phyloP scores from a whole-genome alignment of 176 grass and related monocot species.

The Chrysopogon serrulatus region DNA sequence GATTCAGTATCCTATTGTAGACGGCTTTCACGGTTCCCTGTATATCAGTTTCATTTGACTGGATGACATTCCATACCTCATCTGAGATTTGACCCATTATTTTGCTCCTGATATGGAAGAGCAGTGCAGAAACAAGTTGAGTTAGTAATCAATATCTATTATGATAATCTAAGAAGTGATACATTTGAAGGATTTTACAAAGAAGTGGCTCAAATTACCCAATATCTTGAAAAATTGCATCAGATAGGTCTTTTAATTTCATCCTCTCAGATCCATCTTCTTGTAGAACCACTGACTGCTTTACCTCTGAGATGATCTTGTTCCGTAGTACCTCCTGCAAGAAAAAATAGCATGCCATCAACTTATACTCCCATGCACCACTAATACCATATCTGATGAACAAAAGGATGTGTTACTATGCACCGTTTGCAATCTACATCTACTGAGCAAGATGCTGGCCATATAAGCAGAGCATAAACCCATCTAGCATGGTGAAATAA shows the following conservation, averaged over 20 bases:
- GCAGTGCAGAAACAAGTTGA: background rate
- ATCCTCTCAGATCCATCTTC: conserved; percentile 69
- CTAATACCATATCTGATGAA: conserved; percentile 5
- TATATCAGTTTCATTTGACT: conserved; percentile 62
- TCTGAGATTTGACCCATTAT: conserved; percentile 83
- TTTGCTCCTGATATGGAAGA: conserved; percentile 54
- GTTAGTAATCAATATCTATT: background rate
- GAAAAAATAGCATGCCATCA: conserved; percentile 30
- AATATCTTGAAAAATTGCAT: conserved; percentile 84
- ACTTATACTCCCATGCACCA: background rate
- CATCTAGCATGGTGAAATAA: conserved; percentile 1
- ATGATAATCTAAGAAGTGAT: background rate
- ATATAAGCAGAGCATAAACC: background rate
- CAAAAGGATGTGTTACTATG: background rate
- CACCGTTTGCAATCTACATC: background rate
- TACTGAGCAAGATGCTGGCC: background rate
- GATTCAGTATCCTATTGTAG: conserved; percentile 59
- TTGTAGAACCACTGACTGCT: conserved; percentile 72
- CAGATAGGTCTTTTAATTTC: conserved; percentile 88
- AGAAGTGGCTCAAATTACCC: conserved; percentile 44
- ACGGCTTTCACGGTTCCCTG: conserved; percentile 49
- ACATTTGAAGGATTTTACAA: conserved; percentile 8
- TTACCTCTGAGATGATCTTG: conserved; percentile 64
- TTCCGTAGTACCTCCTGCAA: conserved; percentile 61
- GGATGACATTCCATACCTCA: conserved; percentile 62